These are phyloP conservation scores for Ascoidea tarda DNA, from an alignment of 805 yeast genomes.

Conservation along the genomic window DNA sequence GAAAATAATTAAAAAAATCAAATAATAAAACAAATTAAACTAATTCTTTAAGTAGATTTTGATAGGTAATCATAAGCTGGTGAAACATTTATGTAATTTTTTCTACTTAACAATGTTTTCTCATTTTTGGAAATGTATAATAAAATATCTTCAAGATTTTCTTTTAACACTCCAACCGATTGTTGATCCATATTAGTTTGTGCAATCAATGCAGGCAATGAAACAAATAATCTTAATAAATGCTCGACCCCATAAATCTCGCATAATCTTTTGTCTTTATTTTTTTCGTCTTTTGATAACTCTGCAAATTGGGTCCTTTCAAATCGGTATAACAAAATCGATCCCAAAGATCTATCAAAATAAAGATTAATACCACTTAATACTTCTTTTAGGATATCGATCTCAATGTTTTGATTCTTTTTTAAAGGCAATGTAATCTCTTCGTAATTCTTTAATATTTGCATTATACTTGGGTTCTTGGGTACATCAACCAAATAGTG, in stretches of 20 bases:
- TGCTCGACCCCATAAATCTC: slow-evolving; percentile 73
- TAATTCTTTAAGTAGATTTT: slow-evolving; percentile 5
- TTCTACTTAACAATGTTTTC: slow-evolving; percentile 18
- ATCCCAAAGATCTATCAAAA: slow-evolving; percentile 61
- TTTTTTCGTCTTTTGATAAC: slow-evolving; percentile 23
- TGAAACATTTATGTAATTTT: slow-evolving; percentile 34
- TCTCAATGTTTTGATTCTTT: slow-evolving; percentile 20
- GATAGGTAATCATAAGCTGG: slow-evolving; percentile 30
- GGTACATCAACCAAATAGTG: slow-evolving; percentile 61
- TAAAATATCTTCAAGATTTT: slow-evolving; percentile 39
- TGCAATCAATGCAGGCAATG: slow-evolving; percentile 72
- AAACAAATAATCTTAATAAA: slow-evolving; percentile 58
- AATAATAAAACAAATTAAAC: not conserved
- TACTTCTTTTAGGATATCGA: slow-evolving; percentile 52
- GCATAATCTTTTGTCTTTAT: slow-evolving; percentile 22
- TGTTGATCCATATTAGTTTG: slow-evolving; percentile 73
- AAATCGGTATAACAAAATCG: slow-evolving; percentile 55
- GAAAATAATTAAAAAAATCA: not conserved
- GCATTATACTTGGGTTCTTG: slow-evolving; percentile 33
- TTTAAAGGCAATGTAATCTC: slow-evolving; percentile 12
- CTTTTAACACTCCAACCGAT: slow-evolving; percentile 40
- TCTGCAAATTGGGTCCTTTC: slow-evolving; percentile 64
- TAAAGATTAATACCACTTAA: slow-evolving; percentile 54
- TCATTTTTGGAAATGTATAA: slow-evolving; percentile 33
- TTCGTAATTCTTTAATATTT: slow-evolving; percentile 40